Evolutionary conservation across 2,329 filamentous ascomycete genomes (phyloP), one percentile per base, ranked within the genome.

Genomic region (Akanthomyces lecanii): DNA sequence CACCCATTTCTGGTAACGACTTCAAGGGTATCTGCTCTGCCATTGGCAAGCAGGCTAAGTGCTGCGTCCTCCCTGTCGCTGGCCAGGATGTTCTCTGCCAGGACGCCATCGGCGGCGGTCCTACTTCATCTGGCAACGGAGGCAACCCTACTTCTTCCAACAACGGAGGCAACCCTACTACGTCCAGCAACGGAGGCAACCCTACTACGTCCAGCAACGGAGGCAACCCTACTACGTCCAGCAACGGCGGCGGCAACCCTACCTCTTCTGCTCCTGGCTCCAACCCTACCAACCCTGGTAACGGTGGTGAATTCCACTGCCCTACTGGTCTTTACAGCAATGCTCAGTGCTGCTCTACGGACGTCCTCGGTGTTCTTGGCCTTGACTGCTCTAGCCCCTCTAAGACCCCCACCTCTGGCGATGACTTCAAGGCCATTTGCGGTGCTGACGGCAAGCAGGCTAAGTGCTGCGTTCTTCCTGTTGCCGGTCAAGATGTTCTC

Each of bases 381-480:
- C 71, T 83, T 50, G 70, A 82, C 70, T 84, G 81, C 72, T n/a
- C 10, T 2, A 50, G 36, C 16, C 67, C 55, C 1, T 23, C 7
- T 10, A 11, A 28, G 16, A 23, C 28, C 1, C 55, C 54, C 10
- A 58, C 47, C 25, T 50, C 40, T 40, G 54, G 38, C 12, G 21
- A 30, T 36, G 45, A 52, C 53, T 63, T 63, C 38, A 44, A 25
- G 16, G 12, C 72, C 38, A 73, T 76, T 65, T 83, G 81, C 69
- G 60, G 79, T 11, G 73, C 66, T 11, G 71, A 73, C 16, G 81
- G 81, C 64, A 80, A 82, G 72, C 77, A 77, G 62, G 81, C 81
- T 58, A 80, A 79, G 69, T 85, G 82, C 78, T 85, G 82, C 68
- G 69, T 78, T 38, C 64, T 85, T 23, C 82, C 82, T 28, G 75